Evolutionary conservation across 2,329 filamentous ascomycete species (phyloP), one percentile per base, ranked within the genome.

Genomic region (Aspergillus pseudoglaucus): DNA sequence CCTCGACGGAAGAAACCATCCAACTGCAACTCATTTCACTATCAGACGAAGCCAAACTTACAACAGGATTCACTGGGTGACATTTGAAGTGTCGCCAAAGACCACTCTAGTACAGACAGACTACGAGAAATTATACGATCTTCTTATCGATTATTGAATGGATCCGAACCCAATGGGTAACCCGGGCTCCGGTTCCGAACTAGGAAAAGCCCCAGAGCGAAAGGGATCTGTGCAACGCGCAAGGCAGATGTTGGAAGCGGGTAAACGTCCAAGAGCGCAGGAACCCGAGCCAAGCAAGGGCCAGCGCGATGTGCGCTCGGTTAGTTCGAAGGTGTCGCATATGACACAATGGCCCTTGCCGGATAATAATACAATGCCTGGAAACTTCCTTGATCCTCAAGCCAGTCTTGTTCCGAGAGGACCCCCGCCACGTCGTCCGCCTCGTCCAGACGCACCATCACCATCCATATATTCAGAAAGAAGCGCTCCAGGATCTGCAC

Each of bases 261-360:
- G 65, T 20, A 52, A 59, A 42, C 61, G 62, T 38, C 60, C 57
- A 50, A 43, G 47, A 46, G 42, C 48, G 35, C 50, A 45, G 27
- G 44, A 46, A 15, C 47, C 42, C 37, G 47, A 48, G 42, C 50
- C 59, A 30, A 51, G 45, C 38, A 46, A 52, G 18, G 41, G 23
- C 51, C 30, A 38, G 18, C 45, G 47, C n/a, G 46, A 35, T 45
- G 52, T 45, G 35, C 55, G 53, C 38, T 50, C 50, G 32, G 47
- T 53, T 12, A 51, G 54, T 35, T 45, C 49, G 9, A 46, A 60
- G 32, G 45, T 52, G n/a, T 62, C 69, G 8, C 68, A 68, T 44
- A 62, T 65, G 50, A 67, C 68, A 33, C 69, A 73, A 59, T 76
- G 74, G 74, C 73, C 74, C 43, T 61, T 76, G 8, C 62, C 69